Evolutionary conservation across 2,329 filamentous ascomycete genomes (phyloP), one percentile per base, ranked within the genome.

Genomic region (Grosmannia huntii): DNA sequence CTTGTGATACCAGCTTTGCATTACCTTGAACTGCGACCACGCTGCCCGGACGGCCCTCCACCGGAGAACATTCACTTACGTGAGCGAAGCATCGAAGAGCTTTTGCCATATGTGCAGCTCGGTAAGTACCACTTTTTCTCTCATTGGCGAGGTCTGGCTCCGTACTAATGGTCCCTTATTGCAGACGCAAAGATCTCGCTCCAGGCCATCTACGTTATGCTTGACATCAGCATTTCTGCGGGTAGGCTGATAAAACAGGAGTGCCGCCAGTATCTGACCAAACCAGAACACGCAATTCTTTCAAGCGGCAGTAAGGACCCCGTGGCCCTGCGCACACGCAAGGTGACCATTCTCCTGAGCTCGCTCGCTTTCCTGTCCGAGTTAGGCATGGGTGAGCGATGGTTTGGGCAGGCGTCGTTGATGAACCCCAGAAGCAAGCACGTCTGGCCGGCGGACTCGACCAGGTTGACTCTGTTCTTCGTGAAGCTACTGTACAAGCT

Each of bases 361-460:
- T 36, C 58, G 2, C 53, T 63, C 1, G 53, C 25, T 4, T 59
- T 62, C 23, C 55, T 64, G n/a, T 21, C 25, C 25, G 41, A 48
- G 1, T 21, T 38, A 23, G 59, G 61, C 12, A 54, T 59, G n/a
- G 62, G 62, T 11, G 58, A 48, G 50, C 55, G 51, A 5, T 63
- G 55, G 57, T 64, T 63, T 44, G 60, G 60, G 3, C 52, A 33
- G 6, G 9, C 25, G 19, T 21, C 53, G 12, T 4, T 25, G 0
- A 5, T 50, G 2, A 33, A 33, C 25, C 52, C 57, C 2, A 41
- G 21, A 16, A 61, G 60, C 58, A 38, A 31, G 23, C 53, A 57
- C 23, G 23, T 59, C 21, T 64, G 62, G 62, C 62, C 62, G 0
- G 57, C 61, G 23, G 59, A 63, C 14, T 64, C 62, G 31, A 64